phyloP scores from a whole-genome alignment of 345 rosid species.

The Populus tremula region DNA sequence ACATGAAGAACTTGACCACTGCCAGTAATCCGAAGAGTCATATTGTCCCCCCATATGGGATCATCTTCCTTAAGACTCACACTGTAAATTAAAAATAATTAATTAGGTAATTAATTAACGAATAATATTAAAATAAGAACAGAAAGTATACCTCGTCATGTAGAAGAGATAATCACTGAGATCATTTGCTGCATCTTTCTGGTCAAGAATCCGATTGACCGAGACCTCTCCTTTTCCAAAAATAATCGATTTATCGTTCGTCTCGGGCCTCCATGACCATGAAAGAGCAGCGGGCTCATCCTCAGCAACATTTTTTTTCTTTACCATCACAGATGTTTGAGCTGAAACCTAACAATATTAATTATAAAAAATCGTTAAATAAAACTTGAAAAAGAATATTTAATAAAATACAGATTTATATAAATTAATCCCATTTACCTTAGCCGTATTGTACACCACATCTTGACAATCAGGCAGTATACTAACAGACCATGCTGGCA shows the following conservation, averaged over 20 bases:
- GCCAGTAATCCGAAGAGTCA: conserved; percentile 8
- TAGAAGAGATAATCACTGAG: conserved; percentile 19
- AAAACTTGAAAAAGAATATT: neutral
- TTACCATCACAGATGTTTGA: conserved; percentile 49
- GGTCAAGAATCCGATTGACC: conserved; percentile 9
- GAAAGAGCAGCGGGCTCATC: conserved; percentile 30
- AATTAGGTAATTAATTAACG: too few species aligned
- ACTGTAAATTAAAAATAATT: neutral
- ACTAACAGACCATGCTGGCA: conserved; percentile 76
- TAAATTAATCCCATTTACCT: conserved; percentile 23
- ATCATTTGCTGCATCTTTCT: conserved; percentile 14
- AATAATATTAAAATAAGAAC: neutral
- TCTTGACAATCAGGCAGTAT: conserved; percentile 61
- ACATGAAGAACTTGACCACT: conserved; percentile 21
- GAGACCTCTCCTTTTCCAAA: conserved; percentile 6
- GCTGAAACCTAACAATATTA: conserved; percentile 36
- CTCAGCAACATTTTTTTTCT: conserved; percentile 30
- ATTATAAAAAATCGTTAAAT: too few species aligned
- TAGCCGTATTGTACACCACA: conserved; percentile 64
- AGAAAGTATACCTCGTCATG: conserved; percentile 11
- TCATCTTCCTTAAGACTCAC: conserved; percentile 2
- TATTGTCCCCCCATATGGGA: conserved; percentile 5
- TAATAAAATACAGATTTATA: neutral
- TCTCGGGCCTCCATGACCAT: conserved; percentile 69
- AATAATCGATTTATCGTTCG: conserved; percentile 10